phyloP scores from a whole-genome alignment of 1,139 yeast genomes.

The Blastobotrys apis region DNA sequence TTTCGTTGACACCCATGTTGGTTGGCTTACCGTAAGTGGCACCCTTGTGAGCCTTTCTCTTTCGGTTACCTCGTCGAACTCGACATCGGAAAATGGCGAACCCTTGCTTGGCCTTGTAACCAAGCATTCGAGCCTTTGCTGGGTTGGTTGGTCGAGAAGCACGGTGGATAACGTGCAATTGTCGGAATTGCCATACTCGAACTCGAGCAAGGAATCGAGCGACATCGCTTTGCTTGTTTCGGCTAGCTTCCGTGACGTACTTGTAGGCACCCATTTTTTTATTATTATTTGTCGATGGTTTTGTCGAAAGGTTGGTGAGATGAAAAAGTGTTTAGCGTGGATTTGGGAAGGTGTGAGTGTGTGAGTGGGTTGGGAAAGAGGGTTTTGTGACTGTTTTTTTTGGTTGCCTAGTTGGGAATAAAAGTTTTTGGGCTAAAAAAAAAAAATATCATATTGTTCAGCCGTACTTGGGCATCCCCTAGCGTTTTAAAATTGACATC shows the following conservation, averaged over 20 bases:
- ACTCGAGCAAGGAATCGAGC: conserved; percentile 98
- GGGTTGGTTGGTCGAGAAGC: conserved; percentile 99
- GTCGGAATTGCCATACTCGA: conserved; percentile 99
- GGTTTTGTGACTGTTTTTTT: background rate
- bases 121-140: conserved; percentile 99
- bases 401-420: too few relatives aligned
- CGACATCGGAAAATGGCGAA: conserved; percentile 97
- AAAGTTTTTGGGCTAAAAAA: too few relatives aligned
- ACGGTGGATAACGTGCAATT: conserved; percentile 97
- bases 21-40: conserved; percentile 99
- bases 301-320: conserved; percentile 10
- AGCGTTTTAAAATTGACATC: too few relatives aligned
- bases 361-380: too few relatives aligned
- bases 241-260: conserved; percentile 97
- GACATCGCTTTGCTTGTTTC: conserved; percentile 99
- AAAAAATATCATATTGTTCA: too few relatives aligned
- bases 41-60: conserved; percentile 99
- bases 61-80: conserved; percentile 99
- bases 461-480: too few relatives aligned
- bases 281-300: conserved; percentile 21
- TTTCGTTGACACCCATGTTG: conserved; percentile 99
- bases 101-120: conserved; percentile 99
- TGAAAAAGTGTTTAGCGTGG: too few relatives aligned
- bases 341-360: background rate
- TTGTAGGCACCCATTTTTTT: conserved; percentile 99